Evolutionary conservation across 2,329 filamentous ascomycete species (phyloP).

Genomic region (Hypomyces perniciosus): DNA sequence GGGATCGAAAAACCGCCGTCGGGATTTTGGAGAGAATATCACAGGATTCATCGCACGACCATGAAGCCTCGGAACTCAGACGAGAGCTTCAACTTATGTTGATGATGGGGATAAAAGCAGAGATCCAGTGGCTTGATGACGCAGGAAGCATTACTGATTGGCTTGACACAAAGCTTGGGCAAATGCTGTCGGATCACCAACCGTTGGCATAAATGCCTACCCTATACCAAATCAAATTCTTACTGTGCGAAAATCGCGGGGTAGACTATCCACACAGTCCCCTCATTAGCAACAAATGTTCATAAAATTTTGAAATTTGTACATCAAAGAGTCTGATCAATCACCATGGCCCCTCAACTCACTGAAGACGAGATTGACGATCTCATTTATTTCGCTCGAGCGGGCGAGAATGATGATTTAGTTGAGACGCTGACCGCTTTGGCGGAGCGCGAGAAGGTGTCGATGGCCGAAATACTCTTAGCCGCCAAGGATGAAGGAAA

Average conservation of each 20-base stretch:
- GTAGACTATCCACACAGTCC: conserved; percentile 30
- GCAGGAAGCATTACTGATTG: conserved; percentile 44
- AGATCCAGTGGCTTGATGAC: conserved; percentile 66
- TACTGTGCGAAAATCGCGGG: conserved; percentile 34
- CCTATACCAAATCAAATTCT: not conserved
- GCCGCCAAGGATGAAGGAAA: conserved; percentile 68
- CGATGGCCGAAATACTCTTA: conserved; percentile 58
- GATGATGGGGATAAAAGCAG: conserved; percentile 66
- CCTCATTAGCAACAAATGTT: conserved; percentile 24
- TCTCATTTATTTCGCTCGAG: conserved; percentile 78
- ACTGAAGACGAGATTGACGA: conserved; percentile 83
- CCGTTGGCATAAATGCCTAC: not conserved
- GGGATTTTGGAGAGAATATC: conserved; percentile 44
- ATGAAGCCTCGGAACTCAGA: conserved; percentile 34
- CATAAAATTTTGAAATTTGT: conserved; percentile 25
- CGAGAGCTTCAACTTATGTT: conserved; percentile 67
- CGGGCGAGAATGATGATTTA: conserved; percentile 69
- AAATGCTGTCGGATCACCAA: conserved; percentile 2
- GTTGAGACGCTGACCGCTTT: conserved; percentile 52
- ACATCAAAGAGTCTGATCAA: conserved; percentile 3
- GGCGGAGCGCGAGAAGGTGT: conserved; percentile 53
- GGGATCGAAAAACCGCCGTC: conserved; percentile 54
- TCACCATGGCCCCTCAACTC: conserved; percentile 46
- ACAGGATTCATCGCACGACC: conserved; percentile 20
- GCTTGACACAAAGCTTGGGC: conserved; percentile 39